These are phyloP conservation scores for Thermothelomyces thermophilus DNA, from an alignment of 2,329 filamentous ascomycete species.

Conservation along the genomic window DNA sequence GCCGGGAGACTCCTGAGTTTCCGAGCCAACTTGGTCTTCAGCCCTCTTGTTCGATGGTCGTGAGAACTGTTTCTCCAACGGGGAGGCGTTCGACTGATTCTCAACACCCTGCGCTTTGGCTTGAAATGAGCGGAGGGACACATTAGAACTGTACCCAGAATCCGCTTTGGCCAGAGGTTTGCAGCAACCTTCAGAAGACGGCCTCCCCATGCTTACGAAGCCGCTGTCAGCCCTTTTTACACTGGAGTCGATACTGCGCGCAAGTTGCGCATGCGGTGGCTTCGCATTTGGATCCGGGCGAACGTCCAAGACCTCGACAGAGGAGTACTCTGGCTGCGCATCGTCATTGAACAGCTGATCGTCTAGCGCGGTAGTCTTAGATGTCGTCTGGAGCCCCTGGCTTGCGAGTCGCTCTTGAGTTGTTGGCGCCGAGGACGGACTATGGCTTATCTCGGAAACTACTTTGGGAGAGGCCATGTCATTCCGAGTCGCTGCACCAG, in stretches of 20 bases:
- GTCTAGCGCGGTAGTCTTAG: constrained; percentile 42
- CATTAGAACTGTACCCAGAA: constrained; percentile 56
- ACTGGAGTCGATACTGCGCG: constrained; percentile 19
- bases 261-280: constrained; percentile 25
- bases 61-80: not conserved
- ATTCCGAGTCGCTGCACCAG: not conserved
- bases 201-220: constrained; percentile 36
- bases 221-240: constrained; percentile 43
- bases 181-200: constrained; percentile 36
- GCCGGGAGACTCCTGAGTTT: constrained; percentile 2
- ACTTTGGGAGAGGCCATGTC: not conserved
- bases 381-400: constrained; percentile 38
- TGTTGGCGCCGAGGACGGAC: constrained; percentile 34
- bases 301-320: constrained; percentile 35
- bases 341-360: constrained; percentile 43
- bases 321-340: constrained; percentile 29
- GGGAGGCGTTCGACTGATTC: constrained; percentile 17
- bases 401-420: constrained; percentile 27
- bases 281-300: constrained; percentile 41
- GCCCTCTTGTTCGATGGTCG: not conserved
- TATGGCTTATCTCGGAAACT: constrained; percentile 28
- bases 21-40: constrained; percentile 1
- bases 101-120: constrained; percentile 28
- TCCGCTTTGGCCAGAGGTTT: constrained; percentile 50
- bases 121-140: constrained; percentile 50